Evolutionary conservation across 1,284 basidiomycete species (phyloP).

Genomic region (Naganishia sp.): DNA sequence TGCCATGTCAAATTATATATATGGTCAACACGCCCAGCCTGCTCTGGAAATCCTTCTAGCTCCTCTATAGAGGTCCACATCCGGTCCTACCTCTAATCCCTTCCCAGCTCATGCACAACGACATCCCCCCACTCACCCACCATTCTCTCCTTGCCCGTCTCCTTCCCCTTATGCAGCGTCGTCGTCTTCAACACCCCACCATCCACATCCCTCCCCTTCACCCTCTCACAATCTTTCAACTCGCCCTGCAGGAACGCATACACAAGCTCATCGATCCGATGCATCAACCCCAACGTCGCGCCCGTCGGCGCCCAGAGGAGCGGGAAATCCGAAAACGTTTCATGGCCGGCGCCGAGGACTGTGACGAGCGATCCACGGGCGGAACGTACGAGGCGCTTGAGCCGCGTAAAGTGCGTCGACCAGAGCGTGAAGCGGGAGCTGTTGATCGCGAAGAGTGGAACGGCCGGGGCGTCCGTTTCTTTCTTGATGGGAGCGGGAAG

Average conservation of each 20-base stretch:
- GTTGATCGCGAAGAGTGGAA: slow-evolving; percentile 59
- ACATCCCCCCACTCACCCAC: slow-evolving; percentile 40
- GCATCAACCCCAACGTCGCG: slow-evolving; percentile 34
- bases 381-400: slow-evolving; percentile 58
- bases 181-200: slow-evolving; percentile 37
- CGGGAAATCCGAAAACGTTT: slow-evolving; percentile 50
- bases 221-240: slow-evolving; percentile 30
- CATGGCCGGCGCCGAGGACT: slow-evolving; percentile 44
- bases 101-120: slow-evolving; percentile 40
- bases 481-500: slow-evolving; percentile 57
- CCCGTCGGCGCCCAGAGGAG: slow-evolving; percentile 35
- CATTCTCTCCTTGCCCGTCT: slow-evolving; percentile 33
- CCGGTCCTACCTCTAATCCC: slow-evolving; percentile 4
- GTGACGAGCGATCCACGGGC: slow-evolving; percentile 42
- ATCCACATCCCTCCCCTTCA: slow-evolving; percentile 39
- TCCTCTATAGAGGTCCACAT: too few species aligned
- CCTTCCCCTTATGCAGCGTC: slow-evolving; percentile 34
- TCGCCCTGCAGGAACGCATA: slow-evolving; percentile 38
- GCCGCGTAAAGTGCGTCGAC: slow-evolving; percentile 66
- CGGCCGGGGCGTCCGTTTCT: slow-evolving; percentile 49
- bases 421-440: slow-evolving; percentile 73
- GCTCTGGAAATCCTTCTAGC: too few species aligned
- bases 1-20: too few species aligned
- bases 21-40: too few species aligned
- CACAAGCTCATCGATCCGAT: slow-evolving; percentile 43